Percentiles rank a stretch among this genome's conserved stretches.
phyloP scores from a whole-genome alignment of 306 rosid genomes.

The Arachis stenosperma region DNA sequence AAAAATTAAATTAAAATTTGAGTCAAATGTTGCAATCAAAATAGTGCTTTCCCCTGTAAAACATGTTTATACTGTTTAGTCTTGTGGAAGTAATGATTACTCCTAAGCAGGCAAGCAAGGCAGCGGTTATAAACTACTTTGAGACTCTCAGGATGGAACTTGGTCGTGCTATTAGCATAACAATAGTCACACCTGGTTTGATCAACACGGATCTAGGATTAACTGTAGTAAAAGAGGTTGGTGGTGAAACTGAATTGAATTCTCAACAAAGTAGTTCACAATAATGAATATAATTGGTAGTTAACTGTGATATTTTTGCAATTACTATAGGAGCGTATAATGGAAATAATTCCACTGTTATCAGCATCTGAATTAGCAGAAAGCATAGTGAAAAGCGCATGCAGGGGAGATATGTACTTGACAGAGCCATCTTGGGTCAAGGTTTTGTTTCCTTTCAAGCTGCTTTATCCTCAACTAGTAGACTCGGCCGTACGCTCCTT shows the following conservation, averaged over 20 bases:
- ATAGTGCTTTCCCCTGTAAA: too few species aligned
- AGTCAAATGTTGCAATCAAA: too few species aligned
- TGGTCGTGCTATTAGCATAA: slow-evolving; percentile 43
- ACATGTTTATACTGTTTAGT: too few species aligned
- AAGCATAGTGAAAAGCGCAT: slow-evolving; percentile 40
- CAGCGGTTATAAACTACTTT: slow-evolving; percentile 46
- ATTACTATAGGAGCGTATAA: slow-evolving; percentile 18
- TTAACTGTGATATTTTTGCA: neutral
- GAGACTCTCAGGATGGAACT: slow-evolving; percentile 55
- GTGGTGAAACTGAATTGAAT: neutral
- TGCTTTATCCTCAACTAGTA: slow-evolving; percentile 31
- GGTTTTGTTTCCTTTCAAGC: slow-evolving; percentile 27
- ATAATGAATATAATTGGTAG: too few species aligned
- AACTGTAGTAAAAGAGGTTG: slow-evolving; percentile 17
- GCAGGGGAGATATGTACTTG: slow-evolving; percentile 48
- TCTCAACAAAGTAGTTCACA: too few species aligned
- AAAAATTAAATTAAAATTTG: too few species aligned
- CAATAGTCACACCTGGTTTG: slow-evolving; percentile 51
- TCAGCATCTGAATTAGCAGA: slow-evolving; percentile 39
- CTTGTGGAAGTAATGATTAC: too few species aligned
- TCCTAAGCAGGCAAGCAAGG: slow-evolving; percentile 55
- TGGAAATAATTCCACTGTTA: slow-evolving; percentile 39
- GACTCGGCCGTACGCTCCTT: neutral
- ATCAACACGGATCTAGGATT: slow-evolving; percentile 36
- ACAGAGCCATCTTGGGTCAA: slow-evolving; percentile 46